phyloP scores from a whole-genome alignment of 306 rosid genomes.

The Bauhinia variegata region DNA sequence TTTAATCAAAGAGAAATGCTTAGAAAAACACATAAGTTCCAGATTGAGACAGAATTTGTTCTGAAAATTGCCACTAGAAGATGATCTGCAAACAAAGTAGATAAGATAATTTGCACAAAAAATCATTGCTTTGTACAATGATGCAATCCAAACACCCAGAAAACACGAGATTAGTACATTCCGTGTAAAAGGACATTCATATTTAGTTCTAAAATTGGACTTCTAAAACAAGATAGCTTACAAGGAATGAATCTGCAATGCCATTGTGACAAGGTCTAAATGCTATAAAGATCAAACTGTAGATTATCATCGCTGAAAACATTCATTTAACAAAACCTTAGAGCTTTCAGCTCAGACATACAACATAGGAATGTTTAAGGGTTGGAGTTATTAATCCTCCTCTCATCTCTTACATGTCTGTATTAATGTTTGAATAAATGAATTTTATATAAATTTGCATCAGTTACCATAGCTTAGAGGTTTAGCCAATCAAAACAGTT shows the following conservation, averaged over 20 bases:
- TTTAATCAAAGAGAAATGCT: slow-evolving; percentile 24
- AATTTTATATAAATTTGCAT: slow-evolving; percentile 2
- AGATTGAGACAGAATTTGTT: slow-evolving; percentile 1
- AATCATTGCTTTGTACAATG: not conserved
- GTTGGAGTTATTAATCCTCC: not conserved
- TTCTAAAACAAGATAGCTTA: slow-evolving; percentile 14
- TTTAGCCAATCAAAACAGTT: slow-evolving; percentile 21
- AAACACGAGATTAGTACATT: not conserved
- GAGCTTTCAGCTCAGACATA: not conserved
- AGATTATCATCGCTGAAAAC: not conserved
- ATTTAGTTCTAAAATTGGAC: slow-evolving; percentile 5
- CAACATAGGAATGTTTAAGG: not conserved
- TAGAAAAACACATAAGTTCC: slow-evolving; percentile 6
- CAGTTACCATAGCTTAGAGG: slow-evolving; percentile 4
- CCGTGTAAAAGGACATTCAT: not conserved
- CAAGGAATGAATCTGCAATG: not conserved
- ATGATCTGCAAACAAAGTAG: slow-evolving; percentile 20
- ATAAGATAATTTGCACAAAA: slow-evolving; percentile 7
- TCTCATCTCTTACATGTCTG: not conserved
- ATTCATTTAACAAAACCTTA: slow-evolving; percentile 7
- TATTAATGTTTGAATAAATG: slow-evolving; percentile 2
- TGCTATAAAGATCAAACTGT: not conserved
- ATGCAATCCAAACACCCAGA: slow-evolving; percentile 10
- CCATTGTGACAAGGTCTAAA: slow-evolving; percentile 13
- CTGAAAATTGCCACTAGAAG: not conserved